Evolutionary conservation across 2,329 filamentous ascomycete species (phyloP), one percentile per base, ranked within the genome.

Genomic region (Monosporascus sp.): DNA sequence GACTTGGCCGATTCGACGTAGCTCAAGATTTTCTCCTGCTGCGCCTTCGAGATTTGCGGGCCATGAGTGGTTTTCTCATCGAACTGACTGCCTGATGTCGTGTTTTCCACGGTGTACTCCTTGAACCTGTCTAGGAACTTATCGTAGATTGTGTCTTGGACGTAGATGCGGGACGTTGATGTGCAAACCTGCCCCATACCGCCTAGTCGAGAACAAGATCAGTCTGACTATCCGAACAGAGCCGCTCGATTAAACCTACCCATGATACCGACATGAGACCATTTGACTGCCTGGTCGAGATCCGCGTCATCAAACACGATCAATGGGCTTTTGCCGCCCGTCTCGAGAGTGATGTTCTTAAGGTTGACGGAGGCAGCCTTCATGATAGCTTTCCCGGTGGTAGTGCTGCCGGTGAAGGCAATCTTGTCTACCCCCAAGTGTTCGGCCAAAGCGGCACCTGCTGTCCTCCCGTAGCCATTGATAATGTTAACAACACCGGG

Each of bases 401-500:
- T 73, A 0, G 88, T 92, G 3, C 83, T 88, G 38, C 89, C 89
- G 0, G 89, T 92, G 58, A 92, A 93, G 0, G 88, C 87, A 56
- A 93, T 77, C 74, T 92, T 92, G 64, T 89, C 84, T 17, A 93
- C 78, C 43, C 80, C 80, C 22, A 82, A 70, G 65, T 93, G 89
- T 43, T 78, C 76, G 1, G 84, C 85, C 8, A 92, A 76, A 0
- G 87, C 84, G 4, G 83, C 77, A 14, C 89, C 89, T 0, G 87
- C 84, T 37, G 84, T 83, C 25, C 76, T 76, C 25, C 88, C 88
- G 50, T 83, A 77, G 0, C 89, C 89, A 55, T 90, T 90, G 53
- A 90, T 67, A 52, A 92, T 79, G 68, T 92, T 92, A 58, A 92
- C 70, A 5, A 92, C 88, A 41, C 89, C 89, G 0, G 88, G 82